These are phyloP conservation scores for Dictyostelium discoideum DNA, from an alignment of 78 protist genomes.

Conservation along the genomic window dicty_2.7 NC_007088.5:4126001-4126500, in stretches of 20 bases:
- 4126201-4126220: constrained; percentile 20
- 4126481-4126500: too few relatives aligned
- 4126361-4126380: constrained; percentile 42
- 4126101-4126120: background rate
- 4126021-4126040: too few relatives aligned
- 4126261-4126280: constrained; percentile 60
- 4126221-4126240: constrained; percentile 12
- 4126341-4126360: background rate
- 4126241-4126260: constrained; percentile 34
- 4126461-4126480: background rate
- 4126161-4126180: background rate
- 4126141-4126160: background rate
- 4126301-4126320: constrained; percentile 64
- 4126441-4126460: background rate
- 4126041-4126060: too few relatives aligned
- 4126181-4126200: background rate
- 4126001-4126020: too few relatives aligned
- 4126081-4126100: background rate
- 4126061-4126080: too few relatives aligned
- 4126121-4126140: background rate
- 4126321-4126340: constrained; percentile 13
- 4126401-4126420: constrained; percentile 30
- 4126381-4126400: constrained; percentile 36
- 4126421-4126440: constrained; percentile 5
- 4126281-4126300: constrained; percentile 42